A percentile compares a stretch with the other conserved stretches of the same genome.
Evolutionary conservation across 257 asterid species (phyloP).

Genomic region (Lantana camara): DNA sequence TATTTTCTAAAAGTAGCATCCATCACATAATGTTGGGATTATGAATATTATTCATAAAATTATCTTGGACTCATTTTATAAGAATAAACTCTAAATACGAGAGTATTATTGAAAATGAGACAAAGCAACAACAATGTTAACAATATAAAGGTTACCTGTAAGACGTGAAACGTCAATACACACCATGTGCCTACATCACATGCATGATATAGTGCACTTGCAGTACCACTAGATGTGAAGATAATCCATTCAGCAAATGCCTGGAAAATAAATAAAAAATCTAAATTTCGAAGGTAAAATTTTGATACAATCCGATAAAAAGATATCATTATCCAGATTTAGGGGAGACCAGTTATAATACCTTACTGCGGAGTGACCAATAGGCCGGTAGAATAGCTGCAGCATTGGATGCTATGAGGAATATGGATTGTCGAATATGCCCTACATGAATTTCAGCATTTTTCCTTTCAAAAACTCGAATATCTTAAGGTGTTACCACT

Average conservation of each 20-base stretch:
- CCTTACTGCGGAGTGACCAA: conserved; percentile 96
- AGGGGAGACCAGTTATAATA: conserved; percentile 26
- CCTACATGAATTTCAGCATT: conserved; percentile 62
- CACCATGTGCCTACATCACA: conserved; percentile 99
- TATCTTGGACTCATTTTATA: too few relatives aligned
- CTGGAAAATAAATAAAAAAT: conserved; percentile 37
- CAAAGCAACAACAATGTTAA: too few relatives aligned
- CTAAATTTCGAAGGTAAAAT: conserved; percentile 5
- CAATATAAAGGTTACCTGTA: conserved; percentile 55
- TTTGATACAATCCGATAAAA: not conserved
- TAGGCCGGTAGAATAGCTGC: conserved; percentile 96
- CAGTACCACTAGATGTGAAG: conserved; percentile 83
- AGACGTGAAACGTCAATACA: conserved; percentile 62
- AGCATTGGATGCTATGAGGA: conserved; percentile 90
- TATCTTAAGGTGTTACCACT: conserved; percentile 20
- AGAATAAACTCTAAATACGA: too few relatives aligned
- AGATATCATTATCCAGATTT: not conserved
- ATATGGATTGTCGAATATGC: conserved; percentile 76
- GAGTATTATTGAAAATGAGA: too few relatives aligned
- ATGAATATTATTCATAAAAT: too few relatives aligned
- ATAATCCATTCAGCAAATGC: conserved; percentile 99
- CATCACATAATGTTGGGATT: too few relatives aligned
- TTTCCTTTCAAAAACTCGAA: conserved; percentile 39
- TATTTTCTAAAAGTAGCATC: too few relatives aligned
- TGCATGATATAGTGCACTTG: conserved; percentile 93